These are phyloP conservation scores for Combretum micranthum DNA, from an alignment of 345 rosid genomes.

Conservation along the genomic window DNA sequence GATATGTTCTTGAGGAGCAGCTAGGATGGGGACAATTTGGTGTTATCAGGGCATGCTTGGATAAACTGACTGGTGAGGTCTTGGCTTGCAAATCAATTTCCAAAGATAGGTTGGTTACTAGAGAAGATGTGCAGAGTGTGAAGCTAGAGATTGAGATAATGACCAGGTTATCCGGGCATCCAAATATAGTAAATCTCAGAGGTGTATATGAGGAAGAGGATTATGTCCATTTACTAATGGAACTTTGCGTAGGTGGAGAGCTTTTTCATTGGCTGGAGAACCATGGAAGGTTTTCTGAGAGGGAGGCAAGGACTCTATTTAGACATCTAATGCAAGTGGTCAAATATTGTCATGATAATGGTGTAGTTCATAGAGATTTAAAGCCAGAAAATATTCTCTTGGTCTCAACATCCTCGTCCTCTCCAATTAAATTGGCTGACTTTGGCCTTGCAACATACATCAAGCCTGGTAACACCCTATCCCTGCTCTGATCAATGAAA, in stretches of 20 bases:
- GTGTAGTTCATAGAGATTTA: constrained; percentile 57
- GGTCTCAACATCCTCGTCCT: constrained; percentile 40
- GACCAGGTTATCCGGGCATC: constrained; percentile 61
- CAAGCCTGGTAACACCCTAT: constrained; percentile 36
- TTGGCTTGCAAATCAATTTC: constrained; percentile 60
- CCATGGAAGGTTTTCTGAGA: constrained; percentile 45
- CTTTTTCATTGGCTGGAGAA: constrained; percentile 53
- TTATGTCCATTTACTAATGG: constrained; percentile 55
- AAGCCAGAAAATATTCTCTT: constrained; percentile 65
- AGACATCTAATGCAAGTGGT: constrained; percentile 59
- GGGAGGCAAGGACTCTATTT: constrained; percentile 47
- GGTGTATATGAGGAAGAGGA: constrained; percentile 67
- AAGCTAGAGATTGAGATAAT: constrained; percentile 67
- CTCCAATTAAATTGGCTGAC: constrained; percentile 59
- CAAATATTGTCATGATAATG: constrained; percentile 51
- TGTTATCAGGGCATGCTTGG: constrained; percentile 63
- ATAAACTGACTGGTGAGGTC: constrained; percentile 45
- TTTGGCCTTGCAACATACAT: constrained; percentile 72
- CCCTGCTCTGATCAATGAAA: constrained; percentile 39
- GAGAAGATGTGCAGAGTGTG: constrained; percentile 40
- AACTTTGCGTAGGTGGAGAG: constrained; percentile 69
- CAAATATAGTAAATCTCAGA: constrained; percentile 59
- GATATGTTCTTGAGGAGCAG: constrained; percentile 54
- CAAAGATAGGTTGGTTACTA: constrained; percentile 46
- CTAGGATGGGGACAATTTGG: constrained; percentile 86